phyloP scores from a whole-genome alignment of 164 flowering plant species.

The Magnolia sinica region DNA sequence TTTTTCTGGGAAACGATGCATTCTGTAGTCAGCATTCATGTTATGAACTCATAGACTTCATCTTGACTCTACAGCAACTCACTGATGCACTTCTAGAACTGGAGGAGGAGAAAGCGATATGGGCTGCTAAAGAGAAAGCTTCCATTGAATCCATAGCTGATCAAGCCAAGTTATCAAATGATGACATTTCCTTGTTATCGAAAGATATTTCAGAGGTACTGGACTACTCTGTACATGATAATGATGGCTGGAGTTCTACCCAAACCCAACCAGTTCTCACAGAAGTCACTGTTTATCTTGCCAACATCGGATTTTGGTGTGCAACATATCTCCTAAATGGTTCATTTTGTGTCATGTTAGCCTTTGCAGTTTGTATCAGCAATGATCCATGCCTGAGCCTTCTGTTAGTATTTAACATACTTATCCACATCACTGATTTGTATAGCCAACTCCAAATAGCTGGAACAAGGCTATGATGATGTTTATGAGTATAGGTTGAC shows the following conservation, averaged over 20 bases:
- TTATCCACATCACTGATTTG: no score
- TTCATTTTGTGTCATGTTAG: not conserved
- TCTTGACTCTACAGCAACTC: conserved; percentile 54
- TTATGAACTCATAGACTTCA: conserved; percentile 1
- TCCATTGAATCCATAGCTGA: conserved; percentile 55
- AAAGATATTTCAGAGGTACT: conserved; percentile 56
- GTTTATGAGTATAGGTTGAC: no score
- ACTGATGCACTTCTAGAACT: conserved; percentile 73
- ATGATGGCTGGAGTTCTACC: not conserved
- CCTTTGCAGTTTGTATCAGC: not conserved
- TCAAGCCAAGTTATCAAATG: conserved; percentile 36
- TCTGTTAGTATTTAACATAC: no score
- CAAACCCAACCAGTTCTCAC: not conserved
- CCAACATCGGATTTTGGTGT: not conserved
- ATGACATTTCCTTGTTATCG: conserved; percentile 45
- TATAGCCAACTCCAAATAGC: no score
- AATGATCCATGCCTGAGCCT: not conserved
- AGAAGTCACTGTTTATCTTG: not conserved
- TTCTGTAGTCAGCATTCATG: not conserved
- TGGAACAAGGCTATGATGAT: no score
- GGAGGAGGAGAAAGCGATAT: conserved; percentile 86
- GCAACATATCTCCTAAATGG: not conserved
- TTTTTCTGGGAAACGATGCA: not conserved
- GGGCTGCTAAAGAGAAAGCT: conserved; percentile 80
- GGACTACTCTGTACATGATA: conserved; percentile 1